These are phyloP conservation scores for Saccharomycopsis fodiens DNA, from an alignment of 805 yeast species.

Conservation along the genomic window DNA sequence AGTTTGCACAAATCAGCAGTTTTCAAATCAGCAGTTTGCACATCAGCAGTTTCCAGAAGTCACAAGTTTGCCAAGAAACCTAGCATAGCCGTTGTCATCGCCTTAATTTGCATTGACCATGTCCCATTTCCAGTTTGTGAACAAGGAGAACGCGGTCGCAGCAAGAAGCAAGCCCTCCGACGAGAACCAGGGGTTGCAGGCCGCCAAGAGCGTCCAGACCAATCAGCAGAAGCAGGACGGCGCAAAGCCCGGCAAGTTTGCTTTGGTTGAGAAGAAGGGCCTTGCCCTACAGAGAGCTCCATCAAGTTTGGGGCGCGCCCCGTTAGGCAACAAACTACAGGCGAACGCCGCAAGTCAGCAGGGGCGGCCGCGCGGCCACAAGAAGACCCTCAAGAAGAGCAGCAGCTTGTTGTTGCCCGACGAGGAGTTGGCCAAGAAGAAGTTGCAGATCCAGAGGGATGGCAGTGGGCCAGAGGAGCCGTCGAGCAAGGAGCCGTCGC, in stretches of 20 bases:
- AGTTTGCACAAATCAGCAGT: neutral
- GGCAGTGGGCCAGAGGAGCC: slow-evolving; percentile 7
- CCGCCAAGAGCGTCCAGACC: too few relatives aligned
- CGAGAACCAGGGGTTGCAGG: too few relatives aligned
- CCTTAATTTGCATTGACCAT: neutral
- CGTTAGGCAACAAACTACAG: neutral
- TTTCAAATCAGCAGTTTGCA: neutral
- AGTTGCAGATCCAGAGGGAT: slow-evolving; percentile 19
- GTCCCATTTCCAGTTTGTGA: slow-evolving; percentile 7
- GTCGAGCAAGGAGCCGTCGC: neutral
- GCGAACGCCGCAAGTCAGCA: slow-evolving; percentile 2
- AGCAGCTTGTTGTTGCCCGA: slow-evolving; percentile 12
- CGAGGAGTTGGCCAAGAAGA: slow-evolving; percentile 12
- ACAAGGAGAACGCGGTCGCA: slow-evolving; percentile 7
- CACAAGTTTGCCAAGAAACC: neutral
- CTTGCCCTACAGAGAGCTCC: too few relatives aligned
- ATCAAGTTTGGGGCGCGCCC: neutral
- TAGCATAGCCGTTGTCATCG: neutral
- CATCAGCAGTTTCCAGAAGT: neutral
- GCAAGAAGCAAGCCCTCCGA: too few relatives aligned
- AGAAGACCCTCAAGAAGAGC: slow-evolving; percentile 12
- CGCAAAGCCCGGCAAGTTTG: too few relatives aligned
- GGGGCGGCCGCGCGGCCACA: neutral
- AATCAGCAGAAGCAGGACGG: too few relatives aligned
- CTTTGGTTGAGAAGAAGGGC: too few relatives aligned